Evolutionary conservation across 2,329 filamentous ascomycete species (phyloP), one percentile per base, ranked within the genome.

Genomic region (Akanthomyces uredinophilus): DNA sequence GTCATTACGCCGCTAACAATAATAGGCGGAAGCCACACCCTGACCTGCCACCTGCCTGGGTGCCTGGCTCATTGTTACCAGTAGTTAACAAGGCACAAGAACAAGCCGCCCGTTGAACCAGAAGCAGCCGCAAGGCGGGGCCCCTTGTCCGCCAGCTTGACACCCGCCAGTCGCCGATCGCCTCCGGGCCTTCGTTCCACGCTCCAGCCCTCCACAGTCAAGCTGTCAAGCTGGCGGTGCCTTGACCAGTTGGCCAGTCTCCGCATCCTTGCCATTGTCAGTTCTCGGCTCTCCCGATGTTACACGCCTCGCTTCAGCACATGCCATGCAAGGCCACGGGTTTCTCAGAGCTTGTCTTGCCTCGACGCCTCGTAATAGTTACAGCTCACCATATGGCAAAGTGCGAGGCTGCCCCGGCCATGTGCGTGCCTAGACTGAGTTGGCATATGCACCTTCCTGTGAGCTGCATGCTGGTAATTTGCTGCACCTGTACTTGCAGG

Each of bases 401-500:
- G 13, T 29, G 32, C 43, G 27, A 50, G 16, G 16, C 55, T 27
- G 53, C 20, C 32, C 46, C n/a, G 44, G 27, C n/a, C 41, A n/a
- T 39, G 6, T 37, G 35, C 44, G 7, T 35, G 10, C 32, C 43
- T 59, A 29, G 44, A 59, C 35, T 24, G 32, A 43, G 32, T 39
- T 58, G 44, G 55, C 35, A 43, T 46, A 60, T 60, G 57, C 57
- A 46, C 41, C 55, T 58, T 8, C 55, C 27, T 39, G 20, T 7
- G 55, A 49, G 44, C 55, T 60, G 49, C 57, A 60, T 60, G 32
- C 46, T 60, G 49, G 37, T 60, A 60, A 60, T 60, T 60, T 60
- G 41, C 49, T 60, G 47, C 57, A 53, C 57, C 27, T 59, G 57
- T 39, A 60, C 57, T 20, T 60, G 57, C 57, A 60, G 57, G 57